phyloP scores from a whole-genome alignment of 139 green algal genomes.

The Tetradesmus lagerheimii region DNA sequence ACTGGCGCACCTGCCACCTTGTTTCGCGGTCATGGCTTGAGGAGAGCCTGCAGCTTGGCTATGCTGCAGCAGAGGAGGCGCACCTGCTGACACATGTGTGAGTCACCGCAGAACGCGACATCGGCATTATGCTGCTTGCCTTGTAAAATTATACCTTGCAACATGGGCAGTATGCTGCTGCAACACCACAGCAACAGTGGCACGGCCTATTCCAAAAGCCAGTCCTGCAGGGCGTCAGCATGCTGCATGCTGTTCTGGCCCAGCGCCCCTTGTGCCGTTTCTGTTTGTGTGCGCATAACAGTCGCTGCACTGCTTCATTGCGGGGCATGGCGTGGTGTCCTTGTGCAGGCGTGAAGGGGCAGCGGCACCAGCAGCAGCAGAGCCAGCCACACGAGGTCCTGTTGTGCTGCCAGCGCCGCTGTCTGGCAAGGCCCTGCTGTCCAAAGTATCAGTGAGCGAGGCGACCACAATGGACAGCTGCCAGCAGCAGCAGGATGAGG shows the following conservation, averaged over 20 bases:
- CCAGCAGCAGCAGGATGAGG: background rate
- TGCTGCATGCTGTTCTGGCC: background rate
- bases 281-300: too few species aligned
- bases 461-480: background rate
- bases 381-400: background rate
- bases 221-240: too few species aligned
- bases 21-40: conserved; percentile 4
- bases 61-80: conserved; percentile 21
- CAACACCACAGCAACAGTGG: too few species aligned
- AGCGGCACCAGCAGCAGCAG: conserved; percentile 39
- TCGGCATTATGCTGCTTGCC: background rate
- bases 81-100: background rate
- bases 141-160: too few species aligned
- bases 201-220: too few species aligned
- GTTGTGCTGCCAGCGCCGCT: background rate
- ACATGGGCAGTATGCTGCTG: too few species aligned
- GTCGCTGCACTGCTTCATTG: background rate
- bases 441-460: background rate
- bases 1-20: background rate
- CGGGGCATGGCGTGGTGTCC: background rate
- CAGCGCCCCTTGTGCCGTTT: background rate
- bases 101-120: background rate
- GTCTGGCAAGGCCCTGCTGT: background rate
- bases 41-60: conserved; percentile 19
- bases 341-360: background rate